These are phyloP conservation scores for Tothia fuscella DNA, from an alignment of 2,329 filamentous ascomycete species.

Conservation along the genomic window DNA sequence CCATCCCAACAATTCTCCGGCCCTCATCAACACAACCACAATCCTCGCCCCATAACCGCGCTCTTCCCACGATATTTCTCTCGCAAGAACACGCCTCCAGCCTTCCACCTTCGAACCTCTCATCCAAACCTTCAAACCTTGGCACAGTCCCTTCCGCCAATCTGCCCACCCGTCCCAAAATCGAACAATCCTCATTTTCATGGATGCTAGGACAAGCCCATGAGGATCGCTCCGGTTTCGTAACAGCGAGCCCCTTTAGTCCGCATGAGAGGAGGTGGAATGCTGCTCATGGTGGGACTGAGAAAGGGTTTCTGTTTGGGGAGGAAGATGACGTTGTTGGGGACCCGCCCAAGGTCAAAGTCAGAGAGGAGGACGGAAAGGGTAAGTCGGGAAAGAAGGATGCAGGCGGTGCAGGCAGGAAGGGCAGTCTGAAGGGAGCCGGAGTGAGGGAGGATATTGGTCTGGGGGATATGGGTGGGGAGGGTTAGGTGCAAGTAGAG, in stretches of 20 bases:
- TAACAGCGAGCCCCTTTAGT: slow-evolving; percentile 17
- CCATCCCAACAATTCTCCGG: background rate
- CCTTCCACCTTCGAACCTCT: background rate
- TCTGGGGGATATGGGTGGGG: slow-evolving; percentile 4
- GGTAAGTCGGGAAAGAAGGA: too few species aligned
- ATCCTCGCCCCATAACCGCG: too few species aligned
- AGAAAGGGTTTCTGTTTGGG: slow-evolving; percentile 28
- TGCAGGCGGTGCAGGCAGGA: slow-evolving; percentile 3
- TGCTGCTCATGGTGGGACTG: slow-evolving; percentile 22
- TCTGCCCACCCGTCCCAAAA: slow-evolving; percentile 45
- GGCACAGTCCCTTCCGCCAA: slow-evolving; percentile 21
- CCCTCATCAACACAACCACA: background rate
- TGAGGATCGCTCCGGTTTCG: slow-evolving; percentile 15
- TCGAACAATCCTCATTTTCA: slow-evolving; percentile 65
- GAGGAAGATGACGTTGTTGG: slow-evolving; percentile 26
- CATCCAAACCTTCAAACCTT: background rate
- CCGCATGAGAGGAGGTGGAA: slow-evolving; percentile 23
- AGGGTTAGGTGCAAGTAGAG: too few species aligned
- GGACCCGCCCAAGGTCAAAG: background rate
- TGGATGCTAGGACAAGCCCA: slow-evolving; percentile 54
- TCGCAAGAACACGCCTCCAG: background rate
- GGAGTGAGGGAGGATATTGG: slow-evolving; percentile 2
- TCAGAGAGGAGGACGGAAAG: background rate
- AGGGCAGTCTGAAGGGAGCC: background rate
- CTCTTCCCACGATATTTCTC: background rate